A percentile compares a stretch with the other conserved stretches of the same genome.
Conservation (phyloP, 345 rosid genomes). For the Eutrema japonicum region DNA sequence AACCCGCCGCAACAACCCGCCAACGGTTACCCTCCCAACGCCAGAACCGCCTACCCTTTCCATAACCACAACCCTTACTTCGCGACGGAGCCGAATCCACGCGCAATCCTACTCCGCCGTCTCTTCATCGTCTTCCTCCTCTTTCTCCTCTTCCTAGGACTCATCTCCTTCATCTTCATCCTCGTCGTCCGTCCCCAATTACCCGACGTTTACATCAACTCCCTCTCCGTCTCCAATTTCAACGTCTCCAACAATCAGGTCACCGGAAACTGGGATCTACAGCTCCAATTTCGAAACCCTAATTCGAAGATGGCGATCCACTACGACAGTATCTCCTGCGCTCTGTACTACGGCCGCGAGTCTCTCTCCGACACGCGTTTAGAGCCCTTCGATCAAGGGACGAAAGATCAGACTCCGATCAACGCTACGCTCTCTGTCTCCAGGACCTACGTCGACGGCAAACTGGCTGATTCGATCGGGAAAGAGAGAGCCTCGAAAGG, state of each 20-base stretch:
- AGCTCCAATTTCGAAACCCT: constrained; percentile 60
- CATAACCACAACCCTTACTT: constrained; percentile 52
- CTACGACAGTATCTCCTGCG: constrained; percentile 43
- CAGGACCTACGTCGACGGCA: constrained; percentile 49
- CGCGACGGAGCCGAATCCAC: constrained; percentile 49
- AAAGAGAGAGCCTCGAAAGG: constrained; percentile 48
- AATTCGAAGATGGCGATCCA: constrained; percentile 68
- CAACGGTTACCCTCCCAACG: constrained; percentile 53
- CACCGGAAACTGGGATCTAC: constrained; percentile 62
- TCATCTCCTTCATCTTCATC: constrained; percentile 60
- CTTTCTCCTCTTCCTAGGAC: constrained; percentile 50
- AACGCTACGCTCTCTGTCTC: constrained; percentile 48
- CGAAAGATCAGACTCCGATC: constrained; percentile 45
- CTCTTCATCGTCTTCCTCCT: constrained; percentile 41
- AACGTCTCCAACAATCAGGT: constrained; percentile 50
- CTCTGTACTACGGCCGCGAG: constrained; percentile 37
- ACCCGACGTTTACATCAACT: constrained; percentile 57
- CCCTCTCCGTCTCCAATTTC: constrained; percentile 65
- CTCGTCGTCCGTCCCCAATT: constrained; percentile 71
- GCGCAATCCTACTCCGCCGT: constrained; percentile 56
- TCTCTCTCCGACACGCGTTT: constrained; percentile 52
- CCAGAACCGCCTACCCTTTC: constrained; percentile 55
- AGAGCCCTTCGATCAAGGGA: constrained; percentile 64
- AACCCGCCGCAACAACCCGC: constrained; percentile 39
- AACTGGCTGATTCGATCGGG: constrained; percentile 43